phyloP scores from a whole-genome alignment of 1,139 yeast species.

The Sugiyamaella grinbergsii region DNA sequence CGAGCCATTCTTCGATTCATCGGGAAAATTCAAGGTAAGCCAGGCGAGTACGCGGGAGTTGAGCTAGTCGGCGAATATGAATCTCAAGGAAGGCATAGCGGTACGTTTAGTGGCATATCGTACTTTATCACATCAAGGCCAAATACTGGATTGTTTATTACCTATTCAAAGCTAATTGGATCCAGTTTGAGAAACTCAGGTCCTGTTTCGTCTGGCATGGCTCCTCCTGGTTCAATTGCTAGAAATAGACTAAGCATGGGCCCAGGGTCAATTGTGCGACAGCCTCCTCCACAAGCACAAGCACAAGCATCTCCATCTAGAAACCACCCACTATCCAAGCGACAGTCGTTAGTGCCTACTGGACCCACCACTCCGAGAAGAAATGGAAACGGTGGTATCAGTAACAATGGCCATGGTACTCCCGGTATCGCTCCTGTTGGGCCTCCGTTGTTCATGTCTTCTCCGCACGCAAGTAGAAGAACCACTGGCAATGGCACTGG shows the following conservation, averaged over 20 bases:
- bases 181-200: constrained; percentile 20
- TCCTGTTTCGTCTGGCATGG: constrained; percentile 5
- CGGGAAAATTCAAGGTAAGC: constrained; percentile 73
- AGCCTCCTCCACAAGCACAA: constrained; percentile 2
- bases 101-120: constrained; percentile 56
- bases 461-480: constrained; percentile 12
- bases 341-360: constrained; percentile 18
- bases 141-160: constrained; percentile 72
- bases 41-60: constrained; percentile 85
- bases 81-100: constrained; percentile 75
- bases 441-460: constrained; percentile 14
- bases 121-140: constrained; percentile 68
- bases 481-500: not conserved
- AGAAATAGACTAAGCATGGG: constrained; percentile 15
- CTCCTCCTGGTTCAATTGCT: constrained; percentile 12
- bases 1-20: constrained; percentile 67
- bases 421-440: constrained; percentile 8
- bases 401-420: not conserved
- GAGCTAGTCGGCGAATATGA: constrained; percentile 71
- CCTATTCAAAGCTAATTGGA: constrained; percentile 59
- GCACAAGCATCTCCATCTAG: constrained; percentile 16
- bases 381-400: not conserved
- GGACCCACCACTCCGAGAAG: constrained; percentile 17
- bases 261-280: constrained; percentile 10
- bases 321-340: constrained; percentile 11